Evolutionary conservation across 2,329 filamentous ascomycete genomes (phyloP).

Genomic region (Verticillium klebahnii): DNA sequence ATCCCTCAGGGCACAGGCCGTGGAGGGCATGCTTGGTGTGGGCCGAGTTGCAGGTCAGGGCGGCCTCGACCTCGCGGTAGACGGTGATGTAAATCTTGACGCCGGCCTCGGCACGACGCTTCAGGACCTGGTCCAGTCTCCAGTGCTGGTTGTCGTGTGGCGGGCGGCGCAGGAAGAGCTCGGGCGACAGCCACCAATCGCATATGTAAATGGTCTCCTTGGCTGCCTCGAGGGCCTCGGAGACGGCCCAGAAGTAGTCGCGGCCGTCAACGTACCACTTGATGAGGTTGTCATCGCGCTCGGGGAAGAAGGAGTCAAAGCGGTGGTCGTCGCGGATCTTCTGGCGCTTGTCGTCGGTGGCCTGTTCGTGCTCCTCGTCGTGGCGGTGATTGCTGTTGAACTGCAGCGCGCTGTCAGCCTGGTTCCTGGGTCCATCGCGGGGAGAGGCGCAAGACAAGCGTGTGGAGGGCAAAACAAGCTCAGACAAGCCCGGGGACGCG

Average conservation of each 20-base stretch:
- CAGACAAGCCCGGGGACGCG: background rate
- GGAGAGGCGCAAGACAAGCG: background rate
- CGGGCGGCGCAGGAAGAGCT: constrained; percentile 80
- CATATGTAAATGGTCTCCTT: constrained; percentile 92
- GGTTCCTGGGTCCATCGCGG: background rate
- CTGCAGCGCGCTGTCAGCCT: constrained; percentile 22
- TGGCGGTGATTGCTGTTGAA: constrained; percentile 88
- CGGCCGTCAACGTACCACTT: constrained; percentile 98
- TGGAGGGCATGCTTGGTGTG: constrained; percentile 88
- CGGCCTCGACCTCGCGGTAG: constrained; percentile 81
- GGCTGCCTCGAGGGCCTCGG: constrained; percentile 80
- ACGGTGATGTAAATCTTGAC: constrained; percentile 94
- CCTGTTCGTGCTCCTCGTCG: constrained; percentile 86
- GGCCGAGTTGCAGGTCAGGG: constrained; percentile 83
- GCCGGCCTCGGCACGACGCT: constrained; percentile 82
- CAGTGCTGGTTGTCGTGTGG: constrained; percentile 80
- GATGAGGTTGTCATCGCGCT: constrained; percentile 76
- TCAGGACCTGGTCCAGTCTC: constrained; percentile 80
- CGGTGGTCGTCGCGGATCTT: constrained; percentile 69
- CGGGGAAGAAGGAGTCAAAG: constrained; percentile 87
- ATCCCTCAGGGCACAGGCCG: constrained; percentile 74
- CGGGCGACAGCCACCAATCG: constrained; percentile 95
- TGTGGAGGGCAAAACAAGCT: background rate
- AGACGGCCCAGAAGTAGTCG: constrained; percentile 94
- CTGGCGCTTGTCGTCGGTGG: constrained; percentile 74